A percentile compares a stretch with the other conserved stretches of the same genome.
Conservation (phyloP, 2,329 filamentous ascomycete species). For the Hyphodiscus sp. region DNA sequence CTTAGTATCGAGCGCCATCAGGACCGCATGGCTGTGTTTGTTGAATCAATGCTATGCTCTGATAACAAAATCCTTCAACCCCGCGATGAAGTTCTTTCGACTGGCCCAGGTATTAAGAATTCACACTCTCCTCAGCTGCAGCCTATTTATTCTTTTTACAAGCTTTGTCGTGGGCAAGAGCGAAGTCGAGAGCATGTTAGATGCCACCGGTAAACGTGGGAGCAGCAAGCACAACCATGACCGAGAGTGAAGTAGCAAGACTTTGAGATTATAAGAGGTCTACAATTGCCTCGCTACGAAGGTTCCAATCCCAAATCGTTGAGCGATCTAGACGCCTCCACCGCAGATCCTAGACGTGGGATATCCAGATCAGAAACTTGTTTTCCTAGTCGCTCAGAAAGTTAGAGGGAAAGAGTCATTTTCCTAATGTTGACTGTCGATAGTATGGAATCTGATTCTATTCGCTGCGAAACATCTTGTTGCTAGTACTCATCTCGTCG, state of each 20-base stretch:
- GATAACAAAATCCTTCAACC: too few relatives aligned
- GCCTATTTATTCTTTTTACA: neutral
- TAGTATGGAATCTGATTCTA: too few relatives aligned
- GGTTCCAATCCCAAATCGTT: too few relatives aligned
- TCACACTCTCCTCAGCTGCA: neutral
- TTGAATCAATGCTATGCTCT: neutral
- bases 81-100: neutral
- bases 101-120: neutral
- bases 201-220: conserved; percentile 33
- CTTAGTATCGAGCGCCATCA: neutral
- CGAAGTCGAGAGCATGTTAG: conserved; percentile 32
- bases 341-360: too few relatives aligned
- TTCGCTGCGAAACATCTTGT: conserved; percentile 40
- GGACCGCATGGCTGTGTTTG: neutral
- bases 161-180: conserved; percentile 15
- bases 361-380: too few relatives aligned
- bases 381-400: too few relatives aligned
- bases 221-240: conserved; percentile 38
- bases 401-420: too few relatives aligned
- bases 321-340: too few relatives aligned
- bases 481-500: conserved; percentile 41
- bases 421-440: too few relatives aligned
- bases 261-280: too few relatives aligned
- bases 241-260: too few relatives aligned
- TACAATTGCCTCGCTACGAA: too few relatives aligned